Base-by-base conservation (phyloP, 768 basidiomycete genomes). In the Trametes coccinea region DNA sequence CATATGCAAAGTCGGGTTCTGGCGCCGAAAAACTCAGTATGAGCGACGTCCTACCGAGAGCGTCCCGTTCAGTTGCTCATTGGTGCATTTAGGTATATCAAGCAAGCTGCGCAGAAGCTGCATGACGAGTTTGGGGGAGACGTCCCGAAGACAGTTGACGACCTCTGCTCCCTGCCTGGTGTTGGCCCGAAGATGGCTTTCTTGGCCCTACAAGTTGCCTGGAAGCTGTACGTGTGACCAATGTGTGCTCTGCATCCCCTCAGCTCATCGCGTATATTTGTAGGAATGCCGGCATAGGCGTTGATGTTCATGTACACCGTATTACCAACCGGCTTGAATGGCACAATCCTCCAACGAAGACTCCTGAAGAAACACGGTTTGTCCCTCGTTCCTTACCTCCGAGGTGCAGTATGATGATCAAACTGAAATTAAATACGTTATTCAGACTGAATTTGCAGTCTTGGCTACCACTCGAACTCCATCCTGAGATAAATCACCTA, bases 151-250 rank as follows among this genome's bases (percentile, higher is more conserved):
- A 95, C 93, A 0, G 85, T 89, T 3, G 94, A 94, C 40, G 92
- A 92, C 43, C 78, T 99, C 8, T 92, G 93, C 66, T 89, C 89
- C 4, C 75, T 98, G 11, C 87, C 87, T 2, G 96, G 96, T 0
- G 95, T 98, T 0, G 96, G 96, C 0, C 96, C 95, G 0, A 98
- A 99, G 74, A 97, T 98, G 94, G 93, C 93, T 0, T 96, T 92
- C 74, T 73, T 97, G 39, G 78, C 86, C 2, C 79, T 96, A 2
- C 93, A 94, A 66, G 83, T 83, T 30, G 93, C 92, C 1, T 96
- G 92, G 93, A 82, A 89, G 64, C 63, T 92, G 90, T 92, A 68
- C 57, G 87, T 70, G 27, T 22, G 22, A 22, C 22, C 22, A 22
- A 22, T 22, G 13, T 27, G 41, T 43, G n/a, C 4, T 43, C 14